Percentiles rank a stretch among this genome's conserved stretches.
phyloP scores from a whole-genome alignment of 2,329 filamentous ascomycete genomes.

The Rutstroemia sp. region DNA sequence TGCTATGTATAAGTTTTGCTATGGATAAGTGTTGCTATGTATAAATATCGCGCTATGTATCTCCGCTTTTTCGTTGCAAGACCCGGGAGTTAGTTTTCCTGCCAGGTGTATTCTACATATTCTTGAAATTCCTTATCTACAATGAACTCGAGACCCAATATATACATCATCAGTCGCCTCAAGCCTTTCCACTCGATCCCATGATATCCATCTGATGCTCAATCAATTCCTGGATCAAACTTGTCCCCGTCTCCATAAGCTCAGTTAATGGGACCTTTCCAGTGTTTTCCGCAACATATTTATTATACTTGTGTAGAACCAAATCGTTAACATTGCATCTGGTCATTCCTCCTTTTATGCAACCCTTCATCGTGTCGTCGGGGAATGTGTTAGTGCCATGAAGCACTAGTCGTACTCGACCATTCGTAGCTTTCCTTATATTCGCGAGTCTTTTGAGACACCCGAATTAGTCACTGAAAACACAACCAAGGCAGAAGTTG shows the following conservation, averaged over 20 bases:
- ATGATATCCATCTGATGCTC: constrained; percentile 24
- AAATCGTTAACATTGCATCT: constrained; percentile 29
- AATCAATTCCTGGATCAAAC: constrained; percentile 20
- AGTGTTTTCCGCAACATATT: constrained; percentile 18
- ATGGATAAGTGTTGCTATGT: neutral
- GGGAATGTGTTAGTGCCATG: constrained; percentile 51
- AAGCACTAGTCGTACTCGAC: constrained; percentile 41
- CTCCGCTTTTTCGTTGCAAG: no score
- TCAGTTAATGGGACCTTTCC: constrained; percentile 21
- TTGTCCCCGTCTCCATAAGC: constrained; percentile 24
- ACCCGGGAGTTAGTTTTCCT: no score
- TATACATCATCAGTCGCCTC: neutral
- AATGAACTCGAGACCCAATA: no score
- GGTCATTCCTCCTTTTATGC: constrained; percentile 38
- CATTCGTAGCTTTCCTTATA: constrained; percentile 24
- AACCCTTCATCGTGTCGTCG: constrained; percentile 42
- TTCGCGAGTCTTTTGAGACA: constrained; percentile 6
- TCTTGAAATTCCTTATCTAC: no score
- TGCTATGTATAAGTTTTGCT: neutral
- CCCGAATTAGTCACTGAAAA: neutral
- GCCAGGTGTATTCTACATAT: no score
- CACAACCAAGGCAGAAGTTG: neutral
- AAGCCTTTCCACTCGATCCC: constrained; percentile 23
- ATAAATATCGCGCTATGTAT: no score
- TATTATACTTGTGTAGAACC: constrained; percentile 21